Percentiles rank a stretch among this genome's conserved stretches.
phyloP scores from a whole-genome alignment of 257 asterid species.

The Salvia splendens region DNA sequence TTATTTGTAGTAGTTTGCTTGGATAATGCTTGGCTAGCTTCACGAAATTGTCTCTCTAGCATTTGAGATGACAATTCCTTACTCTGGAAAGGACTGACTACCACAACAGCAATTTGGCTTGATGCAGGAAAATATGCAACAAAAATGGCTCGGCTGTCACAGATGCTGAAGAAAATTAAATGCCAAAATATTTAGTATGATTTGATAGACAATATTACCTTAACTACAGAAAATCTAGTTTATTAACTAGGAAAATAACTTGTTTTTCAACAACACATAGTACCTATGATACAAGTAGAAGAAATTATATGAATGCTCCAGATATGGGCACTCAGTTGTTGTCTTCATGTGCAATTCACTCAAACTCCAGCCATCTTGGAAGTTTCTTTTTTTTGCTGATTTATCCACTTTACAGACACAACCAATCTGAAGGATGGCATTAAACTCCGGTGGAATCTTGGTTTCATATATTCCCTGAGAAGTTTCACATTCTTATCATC shows the following conservation, averaged over 20 bases:
- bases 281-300: constrained; percentile 95
- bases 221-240: constrained; percentile 5
- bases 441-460: constrained; percentile 75
- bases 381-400: constrained; percentile 65
- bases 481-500: constrained; percentile 27
- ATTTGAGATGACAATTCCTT: constrained; percentile 83
- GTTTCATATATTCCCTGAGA: constrained; percentile 94
- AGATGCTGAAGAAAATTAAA: constrained; percentile 59
- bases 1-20: constrained; percentile 50
- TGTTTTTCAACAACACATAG: constrained; percentile 1
- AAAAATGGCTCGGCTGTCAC: constrained; percentile 84
- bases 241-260: constrained; percentile 16
- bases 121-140: constrained; percentile 84
- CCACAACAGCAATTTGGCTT: constrained; percentile 66
- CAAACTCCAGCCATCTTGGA: constrained; percentile 83
- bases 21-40: constrained; percentile 72
- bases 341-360: constrained; percentile 95
- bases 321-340: constrained; percentile 90
- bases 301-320: constrained; percentile 75
- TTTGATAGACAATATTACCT: constrained; percentile 14
- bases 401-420: constrained; percentile 97
- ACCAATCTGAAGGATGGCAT: constrained; percentile 83
- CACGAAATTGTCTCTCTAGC: constrained; percentile 90
- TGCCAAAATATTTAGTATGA: constrained; percentile 10
- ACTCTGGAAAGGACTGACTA: constrained; percentile 87